phyloP scores from a whole-genome alignment of 2,329 filamentous ascomycete species.

The Aspergillus ustus region DNA sequence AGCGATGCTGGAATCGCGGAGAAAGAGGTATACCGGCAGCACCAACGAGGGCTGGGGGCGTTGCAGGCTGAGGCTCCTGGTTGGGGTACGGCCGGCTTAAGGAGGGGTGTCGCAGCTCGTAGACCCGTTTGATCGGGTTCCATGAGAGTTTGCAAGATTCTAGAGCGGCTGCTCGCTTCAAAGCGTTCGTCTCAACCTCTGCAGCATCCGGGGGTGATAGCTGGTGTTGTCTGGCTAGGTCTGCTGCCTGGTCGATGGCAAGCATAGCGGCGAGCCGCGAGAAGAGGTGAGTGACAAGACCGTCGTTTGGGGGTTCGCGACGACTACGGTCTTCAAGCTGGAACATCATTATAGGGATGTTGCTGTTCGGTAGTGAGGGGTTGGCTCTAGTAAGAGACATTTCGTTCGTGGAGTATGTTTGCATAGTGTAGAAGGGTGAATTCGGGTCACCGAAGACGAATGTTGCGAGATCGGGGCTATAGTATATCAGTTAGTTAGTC shows the following conservation, averaged over 20 bases:
- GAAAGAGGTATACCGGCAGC: slow-evolving; percentile 41
- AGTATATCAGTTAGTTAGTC: slow-evolving; percentile 9
- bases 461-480: slow-evolving; percentile 45
- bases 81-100: slow-evolving; percentile 35
- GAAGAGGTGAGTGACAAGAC: slow-evolving; percentile 51
- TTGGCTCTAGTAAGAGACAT: slow-evolving; percentile 48
- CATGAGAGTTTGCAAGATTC: slow-evolving; percentile 53
- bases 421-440: slow-evolving; percentile 51
- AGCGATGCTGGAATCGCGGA: slow-evolving; percentile 33
- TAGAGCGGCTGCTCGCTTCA: slow-evolving; percentile 49
- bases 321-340: slow-evolving; percentile 45
- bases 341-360: slow-evolving; percentile 50
- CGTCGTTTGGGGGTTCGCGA: slow-evolving; percentile 46
- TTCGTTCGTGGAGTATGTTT: slow-evolving; percentile 48
- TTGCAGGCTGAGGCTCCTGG: slow-evolving; percentile 12
- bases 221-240: slow-evolving; percentile 44
- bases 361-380: slow-evolving; percentile 45
- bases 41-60: slow-evolving; percentile 37
- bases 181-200: slow-evolving; percentile 49
- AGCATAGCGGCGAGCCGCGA: slow-evolving; percentile 55
- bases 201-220: slow-evolving; percentile 47
- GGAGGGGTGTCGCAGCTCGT: slow-evolving; percentile 53
- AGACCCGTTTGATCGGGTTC: slow-evolving; percentile 45
- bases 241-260: slow-evolving; percentile 51
- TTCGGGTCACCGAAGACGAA: slow-evolving; percentile 49